phyloP scores from a whole-genome alignment of 2,329 filamentous ascomycete species.

The Plectosphaerella cucumerina region DNA sequence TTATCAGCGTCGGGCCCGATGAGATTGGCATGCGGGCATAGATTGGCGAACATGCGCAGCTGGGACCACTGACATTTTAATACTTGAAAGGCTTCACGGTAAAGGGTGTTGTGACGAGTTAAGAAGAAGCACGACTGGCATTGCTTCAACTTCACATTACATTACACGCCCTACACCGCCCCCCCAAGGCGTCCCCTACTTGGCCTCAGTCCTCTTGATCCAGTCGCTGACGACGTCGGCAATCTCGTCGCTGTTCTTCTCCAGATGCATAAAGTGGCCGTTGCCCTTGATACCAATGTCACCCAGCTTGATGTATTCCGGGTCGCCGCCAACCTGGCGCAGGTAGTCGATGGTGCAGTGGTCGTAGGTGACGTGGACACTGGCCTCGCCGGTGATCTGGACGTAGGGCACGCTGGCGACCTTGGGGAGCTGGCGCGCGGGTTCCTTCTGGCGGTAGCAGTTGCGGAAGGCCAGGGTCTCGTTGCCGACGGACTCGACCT shows the following conservation, averaged over 20 bases:
- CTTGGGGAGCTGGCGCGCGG: conserved; percentile 37
- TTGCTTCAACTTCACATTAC: too few species aligned
- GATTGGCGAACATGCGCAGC: too few species aligned
- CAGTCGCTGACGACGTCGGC: conserved; percentile 31
- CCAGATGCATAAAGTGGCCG: conserved; percentile 44
- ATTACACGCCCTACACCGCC: too few species aligned
- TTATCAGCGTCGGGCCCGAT: too few species aligned
- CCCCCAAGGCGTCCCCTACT: too few species aligned
- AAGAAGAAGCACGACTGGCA: too few species aligned
- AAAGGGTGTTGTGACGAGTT: too few species aligned
- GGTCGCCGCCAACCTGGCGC: conserved; percentile 39
- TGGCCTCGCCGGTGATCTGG: conserved; percentile 42
- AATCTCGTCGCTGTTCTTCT: conserved; percentile 39
- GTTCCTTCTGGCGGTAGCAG: conserved; percentile 9
- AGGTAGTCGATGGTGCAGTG: conserved; percentile 48
- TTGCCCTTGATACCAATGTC: conserved; percentile 44
- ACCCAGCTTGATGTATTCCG: conserved; percentile 38
- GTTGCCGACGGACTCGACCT: conserved; percentile 8
- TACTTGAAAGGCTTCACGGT: too few species aligned
- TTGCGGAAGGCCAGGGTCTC: conserved; percentile 4
- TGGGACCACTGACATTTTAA: too few species aligned
- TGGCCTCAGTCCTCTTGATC: conserved; percentile 21
- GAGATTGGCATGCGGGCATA: too few species aligned
- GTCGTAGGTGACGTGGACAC: conserved; percentile 48
- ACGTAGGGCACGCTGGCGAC: conserved; percentile 43